These are phyloP conservation scores for Penicillium olsonii DNA, from an alignment of 2,329 filamentous ascomycete genomes.

Conservation along the genomic window DNA sequence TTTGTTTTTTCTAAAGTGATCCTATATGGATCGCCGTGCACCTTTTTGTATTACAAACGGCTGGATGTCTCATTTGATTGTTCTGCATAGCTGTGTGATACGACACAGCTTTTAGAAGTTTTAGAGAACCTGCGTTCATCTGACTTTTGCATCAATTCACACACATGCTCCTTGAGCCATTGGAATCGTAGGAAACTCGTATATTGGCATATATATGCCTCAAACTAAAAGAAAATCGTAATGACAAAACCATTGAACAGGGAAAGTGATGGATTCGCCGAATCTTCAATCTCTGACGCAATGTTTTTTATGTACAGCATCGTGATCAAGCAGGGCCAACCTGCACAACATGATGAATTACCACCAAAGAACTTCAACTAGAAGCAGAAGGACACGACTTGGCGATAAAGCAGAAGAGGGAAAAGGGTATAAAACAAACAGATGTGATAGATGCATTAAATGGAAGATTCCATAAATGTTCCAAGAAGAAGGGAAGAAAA, in stretches of 20 bases:
- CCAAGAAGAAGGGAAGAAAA: neutral
- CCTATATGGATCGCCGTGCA: neutral
- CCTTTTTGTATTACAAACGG: slow-evolving; percentile 9
- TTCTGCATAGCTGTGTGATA: neutral
- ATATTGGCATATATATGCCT: neutral
- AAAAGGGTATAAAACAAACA: slow-evolving; percentile 15
- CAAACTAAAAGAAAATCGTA: neutral
- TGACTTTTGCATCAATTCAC: neutral
- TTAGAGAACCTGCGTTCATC: neutral
- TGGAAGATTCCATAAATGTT: neutral
- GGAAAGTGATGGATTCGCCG: slow-evolving; percentile 2
- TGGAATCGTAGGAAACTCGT: neutral
- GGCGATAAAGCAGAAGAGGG: neutral
- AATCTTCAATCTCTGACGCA: slow-evolving; percentile 24
- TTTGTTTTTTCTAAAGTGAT: neutral
- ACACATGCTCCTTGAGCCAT: neutral
- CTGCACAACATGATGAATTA: neutral
- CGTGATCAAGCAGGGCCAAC: slow-evolving; percentile 13
- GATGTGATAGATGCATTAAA: neutral
- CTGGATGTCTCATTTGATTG: slow-evolving; percentile 2
- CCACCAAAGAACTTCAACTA: neutral
- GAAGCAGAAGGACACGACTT: neutral
- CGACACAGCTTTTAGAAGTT: slow-evolving; percentile 1
- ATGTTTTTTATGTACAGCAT: slow-evolving; percentile 25
- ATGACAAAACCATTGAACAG: slow-evolving; percentile 1